These are phyloP conservation scores for Ceriops tagal DNA, from an alignment of 345 rosid genomes.

Conservation along the genomic window DNA sequence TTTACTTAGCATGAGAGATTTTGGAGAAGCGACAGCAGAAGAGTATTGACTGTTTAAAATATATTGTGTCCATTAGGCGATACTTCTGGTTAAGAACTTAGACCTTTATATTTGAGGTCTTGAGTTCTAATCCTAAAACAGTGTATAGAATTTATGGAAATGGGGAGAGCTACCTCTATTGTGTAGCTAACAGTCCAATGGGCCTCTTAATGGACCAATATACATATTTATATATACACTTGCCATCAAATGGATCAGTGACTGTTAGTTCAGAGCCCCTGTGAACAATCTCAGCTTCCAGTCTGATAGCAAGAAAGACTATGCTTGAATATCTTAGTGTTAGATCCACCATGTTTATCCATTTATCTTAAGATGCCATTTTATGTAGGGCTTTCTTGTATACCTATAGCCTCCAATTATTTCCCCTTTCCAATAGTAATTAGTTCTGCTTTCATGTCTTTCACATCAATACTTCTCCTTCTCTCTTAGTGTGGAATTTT, in stretches of 20 bases:
- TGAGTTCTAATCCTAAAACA: too few species aligned
- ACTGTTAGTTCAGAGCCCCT: background rate
- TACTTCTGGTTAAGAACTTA: background rate
- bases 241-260: background rate
- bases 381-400: background rate
- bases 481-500: background rate
- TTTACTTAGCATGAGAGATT: background rate
- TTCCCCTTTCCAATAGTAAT: background rate
- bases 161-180: too few species aligned
- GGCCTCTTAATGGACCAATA: too few species aligned
- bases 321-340: background rate
- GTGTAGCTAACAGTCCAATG: too few species aligned
- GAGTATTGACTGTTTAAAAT: background rate
- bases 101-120: too few species aligned
- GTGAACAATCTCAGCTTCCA: background rate
- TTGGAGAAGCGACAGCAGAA: background rate
- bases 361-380: background rate
- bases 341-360: background rate
- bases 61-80: background rate
- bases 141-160: too few species aligned
- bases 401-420: background rate
- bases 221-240: too few species aligned
- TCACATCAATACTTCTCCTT: too few species aligned
- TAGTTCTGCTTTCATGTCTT: background rate
- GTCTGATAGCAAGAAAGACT: background rate